Percentiles rank a stretch among this genome's conserved stretches.
phyloP scores from a whole-genome alignment of 2,329 filamentous ascomycete genomes.

The Trichoderma gracile region DNA sequence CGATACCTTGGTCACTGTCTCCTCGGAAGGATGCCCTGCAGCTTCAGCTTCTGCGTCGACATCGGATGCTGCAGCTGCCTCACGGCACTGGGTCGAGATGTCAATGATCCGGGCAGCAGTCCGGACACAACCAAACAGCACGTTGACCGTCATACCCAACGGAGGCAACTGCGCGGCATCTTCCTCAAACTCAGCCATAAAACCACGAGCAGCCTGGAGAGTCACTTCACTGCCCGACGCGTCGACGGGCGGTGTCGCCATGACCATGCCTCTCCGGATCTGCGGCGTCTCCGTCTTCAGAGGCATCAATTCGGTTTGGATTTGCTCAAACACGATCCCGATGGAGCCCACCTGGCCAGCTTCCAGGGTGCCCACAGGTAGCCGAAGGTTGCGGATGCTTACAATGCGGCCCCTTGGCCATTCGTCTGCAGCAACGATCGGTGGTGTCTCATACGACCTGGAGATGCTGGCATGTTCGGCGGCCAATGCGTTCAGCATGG shows the following conservation, averaged over 20 bases:
- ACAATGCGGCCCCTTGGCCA: constrained; percentile 82
- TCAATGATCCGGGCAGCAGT: constrained; percentile 74
- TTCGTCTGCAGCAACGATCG: constrained; percentile 59
- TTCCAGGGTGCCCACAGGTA: constrained; percentile 75
- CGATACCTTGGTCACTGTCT: constrained; percentile 52
- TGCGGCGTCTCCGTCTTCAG: constrained; percentile 39
- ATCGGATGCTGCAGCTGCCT: constrained; percentile 48
- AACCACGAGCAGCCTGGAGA: constrained; percentile 65
- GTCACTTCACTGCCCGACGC: constrained; percentile 58
- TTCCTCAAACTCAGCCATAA: constrained; percentile 70
- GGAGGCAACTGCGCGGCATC: constrained; percentile 63
- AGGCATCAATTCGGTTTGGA: not conserved
- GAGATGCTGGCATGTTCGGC: constrained; percentile 54
- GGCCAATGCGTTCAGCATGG: constrained; percentile 55
- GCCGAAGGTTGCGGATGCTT: constrained; percentile 82
- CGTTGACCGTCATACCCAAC: constrained; percentile 70
- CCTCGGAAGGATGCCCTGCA: constrained; percentile 33
- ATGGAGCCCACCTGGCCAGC: constrained; percentile 88
- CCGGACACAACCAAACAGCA: constrained; percentile 85
- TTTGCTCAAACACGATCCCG: constrained; percentile 65
- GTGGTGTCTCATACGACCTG: constrained; percentile 54
- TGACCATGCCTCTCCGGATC: constrained; percentile 79
- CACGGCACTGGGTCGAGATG: constrained; percentile 41
- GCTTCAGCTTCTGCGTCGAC: constrained; percentile 52
- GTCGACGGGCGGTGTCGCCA: constrained; percentile 63